Evolutionary conservation across 2,329 filamentous ascomycete genomes (phyloP).

Genomic region (Penicillium sp.): DNA sequence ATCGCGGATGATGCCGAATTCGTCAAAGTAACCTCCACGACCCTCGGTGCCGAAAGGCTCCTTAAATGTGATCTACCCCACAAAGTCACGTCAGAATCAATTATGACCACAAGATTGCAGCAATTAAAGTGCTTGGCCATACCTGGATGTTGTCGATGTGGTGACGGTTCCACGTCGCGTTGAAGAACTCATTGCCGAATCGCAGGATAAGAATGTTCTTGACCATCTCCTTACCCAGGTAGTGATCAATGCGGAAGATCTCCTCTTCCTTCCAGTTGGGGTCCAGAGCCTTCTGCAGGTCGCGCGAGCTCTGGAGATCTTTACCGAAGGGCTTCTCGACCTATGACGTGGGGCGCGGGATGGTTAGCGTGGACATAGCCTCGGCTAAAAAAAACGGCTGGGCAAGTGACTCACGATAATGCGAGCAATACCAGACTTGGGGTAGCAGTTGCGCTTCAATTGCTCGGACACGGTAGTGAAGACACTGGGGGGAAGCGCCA

Average conservation of each 20-base stretch:
- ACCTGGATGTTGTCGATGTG: slow-evolving; percentile 98
- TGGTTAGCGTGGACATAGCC: slow-evolving; percentile 20
- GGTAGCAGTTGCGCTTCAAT: slow-evolving; percentile 96
- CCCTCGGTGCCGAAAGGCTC: slow-evolving; percentile 99
- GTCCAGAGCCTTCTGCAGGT: slow-evolving; percentile 90
- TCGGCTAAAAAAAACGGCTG: neutral
- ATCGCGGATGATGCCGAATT: slow-evolving; percentile 98
- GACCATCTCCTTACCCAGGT: slow-evolving; percentile 99
- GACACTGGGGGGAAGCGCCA: slow-evolving; percentile 95
- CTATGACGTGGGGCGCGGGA: slow-evolving; percentile 47
- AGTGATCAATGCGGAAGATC: slow-evolving; percentile 99
- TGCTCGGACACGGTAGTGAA: slow-evolving; percentile 98
- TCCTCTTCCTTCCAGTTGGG: slow-evolving; percentile 99
- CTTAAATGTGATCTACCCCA: slow-evolving; percentile 85
- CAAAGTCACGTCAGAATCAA: neutral
- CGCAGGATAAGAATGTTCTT: slow-evolving; percentile 98
- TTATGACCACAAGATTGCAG: neutral
- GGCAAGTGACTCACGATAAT: slow-evolving; percentile 71
- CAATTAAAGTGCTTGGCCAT: slow-evolving; percentile 11
- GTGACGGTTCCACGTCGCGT: slow-evolving; percentile 97
- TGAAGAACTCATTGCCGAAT: slow-evolving; percentile 98
- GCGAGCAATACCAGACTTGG: slow-evolving; percentile 82
- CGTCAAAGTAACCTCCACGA: slow-evolving; percentile 97
- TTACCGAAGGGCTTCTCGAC: slow-evolving; percentile 99
- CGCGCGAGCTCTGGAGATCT: slow-evolving; percentile 89